Percentiles rank a stretch among this genome's conserved stretches.
Evolutionary conservation across 495 filamentous ascomycete species (phyloP).

Genomic region (Daldinia childiae): DNA sequence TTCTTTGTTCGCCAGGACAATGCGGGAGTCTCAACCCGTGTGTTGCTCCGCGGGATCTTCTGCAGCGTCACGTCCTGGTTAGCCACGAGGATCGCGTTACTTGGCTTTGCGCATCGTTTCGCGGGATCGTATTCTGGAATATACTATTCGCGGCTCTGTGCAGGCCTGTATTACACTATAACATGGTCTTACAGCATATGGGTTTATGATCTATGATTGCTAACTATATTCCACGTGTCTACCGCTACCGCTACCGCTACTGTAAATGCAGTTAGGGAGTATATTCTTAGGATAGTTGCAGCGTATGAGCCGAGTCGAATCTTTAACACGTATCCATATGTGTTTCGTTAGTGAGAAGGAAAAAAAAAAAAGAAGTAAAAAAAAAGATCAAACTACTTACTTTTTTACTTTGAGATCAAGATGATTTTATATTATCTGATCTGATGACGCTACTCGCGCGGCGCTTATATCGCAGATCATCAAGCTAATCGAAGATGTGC

Average conservation of each 20-base stretch:
- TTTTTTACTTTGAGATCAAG: not conserved
- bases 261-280: not conserved
- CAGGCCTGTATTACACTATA: conserved; percentile 7
- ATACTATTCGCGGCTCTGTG: conserved; percentile 20
- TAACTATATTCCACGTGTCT: not conserved
- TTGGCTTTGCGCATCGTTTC: conserved; percentile 18
- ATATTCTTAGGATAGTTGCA: not conserved
- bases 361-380: no score
- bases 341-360: not conserved
- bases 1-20: conserved; percentile 7
- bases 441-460: conserved; percentile 14
- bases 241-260: not conserved
- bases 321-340: not conserved
- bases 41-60: not conserved
- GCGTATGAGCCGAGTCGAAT: not conserved
- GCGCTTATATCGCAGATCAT: conserved; percentile 41
- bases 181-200: not conserved
- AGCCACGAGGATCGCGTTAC: not conserved
- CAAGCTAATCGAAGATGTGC: conserved; percentile 38
- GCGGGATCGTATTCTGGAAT: conserved; percentile 26
- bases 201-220: not conserved
- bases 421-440: conserved; percentile 27
- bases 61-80: no score
- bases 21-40: not conserved
- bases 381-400: not conserved